Percentiles rank a stretch among this genome's conserved stretches.
Conservation (phyloP, 768 basidiomycete genomes). For the Agaricus sinodeliciosus region DNA sequence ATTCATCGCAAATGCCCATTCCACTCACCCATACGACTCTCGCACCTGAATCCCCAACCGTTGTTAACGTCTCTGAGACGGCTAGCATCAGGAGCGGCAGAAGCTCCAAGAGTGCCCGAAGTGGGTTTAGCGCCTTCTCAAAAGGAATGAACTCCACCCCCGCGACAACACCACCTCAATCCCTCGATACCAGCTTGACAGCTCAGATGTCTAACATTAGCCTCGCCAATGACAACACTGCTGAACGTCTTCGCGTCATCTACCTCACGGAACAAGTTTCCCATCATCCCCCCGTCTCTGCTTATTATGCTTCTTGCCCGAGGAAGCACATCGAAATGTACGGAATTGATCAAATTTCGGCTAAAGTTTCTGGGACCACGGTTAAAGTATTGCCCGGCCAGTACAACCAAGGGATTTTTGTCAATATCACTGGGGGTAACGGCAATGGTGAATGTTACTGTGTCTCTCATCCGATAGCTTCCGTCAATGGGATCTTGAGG, state of each 20-base stretch:
- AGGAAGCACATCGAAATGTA: constrained; percentile 59
- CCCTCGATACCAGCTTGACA: constrained; percentile 34
- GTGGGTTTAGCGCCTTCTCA: constrained; percentile 49
- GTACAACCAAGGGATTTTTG: constrained; percentile 84
- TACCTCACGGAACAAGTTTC: constrained; percentile 93
- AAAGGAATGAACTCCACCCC: constrained; percentile 51
- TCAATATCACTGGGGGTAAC: constrained; percentile 65
- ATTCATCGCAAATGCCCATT: constrained; percentile 39
- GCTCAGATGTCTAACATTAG: constrained; percentile 59
- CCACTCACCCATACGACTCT: constrained; percentile 32
- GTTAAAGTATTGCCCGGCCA: constrained; percentile 78
- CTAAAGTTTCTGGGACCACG: constrained; percentile 84
- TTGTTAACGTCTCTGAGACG: constrained; percentile 34
- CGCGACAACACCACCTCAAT: constrained; percentile 40
- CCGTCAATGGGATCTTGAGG: constrained; percentile 87
- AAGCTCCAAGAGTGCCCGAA: constrained; percentile 56
- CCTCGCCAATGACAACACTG: constrained; percentile 28
- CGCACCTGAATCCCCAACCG: constrained; percentile 14
- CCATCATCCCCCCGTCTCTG: constrained; percentile 94
- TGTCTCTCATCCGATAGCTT: constrained; percentile 84
- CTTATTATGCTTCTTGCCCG: constrained; percentile 76
- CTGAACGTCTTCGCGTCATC: constrained; percentile 54
- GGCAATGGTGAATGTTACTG: constrained; percentile 80
- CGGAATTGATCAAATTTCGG: constrained; percentile 91
- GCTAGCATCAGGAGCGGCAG: constrained; percentile 52